phyloP scores from a whole-genome alignment of 1,284 basidiomycete species.

The Athelia psychrophila region DNA sequence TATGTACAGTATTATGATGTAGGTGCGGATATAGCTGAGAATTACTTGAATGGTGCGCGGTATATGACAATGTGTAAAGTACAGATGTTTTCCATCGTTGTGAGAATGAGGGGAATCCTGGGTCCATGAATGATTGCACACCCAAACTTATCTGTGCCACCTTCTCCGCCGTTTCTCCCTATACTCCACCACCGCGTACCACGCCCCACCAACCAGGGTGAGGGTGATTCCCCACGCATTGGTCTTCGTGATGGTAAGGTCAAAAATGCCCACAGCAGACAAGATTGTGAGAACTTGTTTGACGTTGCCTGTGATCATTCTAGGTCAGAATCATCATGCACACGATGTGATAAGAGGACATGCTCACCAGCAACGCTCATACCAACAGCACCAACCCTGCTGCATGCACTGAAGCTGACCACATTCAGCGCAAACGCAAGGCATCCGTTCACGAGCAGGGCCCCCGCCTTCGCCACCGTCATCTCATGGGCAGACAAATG shows the following conservation, averaged over 20 bases:
- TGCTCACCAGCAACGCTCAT: constrained; percentile 84
- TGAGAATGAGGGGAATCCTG: no score
- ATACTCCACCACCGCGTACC: constrained; percentile 78
- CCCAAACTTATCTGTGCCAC: no score
- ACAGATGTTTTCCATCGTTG: no score
- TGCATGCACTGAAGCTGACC: constrained; percentile 90
- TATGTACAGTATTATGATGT: no score
- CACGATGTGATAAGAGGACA: background rate
- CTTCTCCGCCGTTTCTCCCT: constrained; percentile 41
- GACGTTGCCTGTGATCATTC: constrained; percentile 61
- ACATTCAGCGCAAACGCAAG: constrained; percentile 92
- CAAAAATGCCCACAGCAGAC: constrained; percentile 80
- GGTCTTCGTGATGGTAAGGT: constrained; percentile 73
- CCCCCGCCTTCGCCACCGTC: constrained; percentile 45
- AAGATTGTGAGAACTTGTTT: constrained; percentile 95
- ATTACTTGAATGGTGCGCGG: no score
- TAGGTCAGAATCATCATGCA: constrained; percentile 1
- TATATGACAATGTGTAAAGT: no score
- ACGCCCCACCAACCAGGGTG: constrained; percentile 82
- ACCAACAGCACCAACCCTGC: constrained; percentile 79
- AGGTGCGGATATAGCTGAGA: no score
- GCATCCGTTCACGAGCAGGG: constrained; percentile 73
- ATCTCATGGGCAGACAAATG: constrained; percentile 50
- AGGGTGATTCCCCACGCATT: constrained; percentile 81
- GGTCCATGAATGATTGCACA: no score